Base-by-base conservation (phyloP, 169 alveolate genomes). In the Plasmodium cynomolgi region DNA sequence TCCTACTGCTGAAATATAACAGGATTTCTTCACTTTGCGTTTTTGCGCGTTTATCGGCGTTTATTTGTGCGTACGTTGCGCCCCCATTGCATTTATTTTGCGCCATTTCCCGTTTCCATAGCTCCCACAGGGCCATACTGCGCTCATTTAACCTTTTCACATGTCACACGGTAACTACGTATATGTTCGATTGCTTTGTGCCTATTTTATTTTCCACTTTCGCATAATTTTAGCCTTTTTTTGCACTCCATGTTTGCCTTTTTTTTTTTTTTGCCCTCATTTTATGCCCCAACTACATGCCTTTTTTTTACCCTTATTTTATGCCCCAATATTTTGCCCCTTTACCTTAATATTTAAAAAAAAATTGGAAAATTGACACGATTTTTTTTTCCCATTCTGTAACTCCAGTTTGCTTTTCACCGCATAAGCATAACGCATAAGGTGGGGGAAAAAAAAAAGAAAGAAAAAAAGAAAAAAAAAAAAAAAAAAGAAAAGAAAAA, bases 221-320 rank as follows among this genome's bases (percentile, higher is more conserved):
- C 34, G 47, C 56, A 6, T 17, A 75, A 20, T 75, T 75, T 75
- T 33, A 26, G 37, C 44, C 44, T 75, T 75, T 33, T n/a, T 23
- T 68, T 23, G 9, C 20, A 5, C 58, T 44, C 5, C 11, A 5
- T 44, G 58, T 44, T 44, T 44, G 58, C 11, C 58, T 11, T 44
- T 44, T 68, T 68, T 23, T 68, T 68, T 68, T 68, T 68, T 75
- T 74, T 74, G 33, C 39, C 31, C 41, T 56, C 39, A 26, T 82
- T 81, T 84, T 44, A 72, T 71, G 31, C 17, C 62, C 56, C 58
- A 44, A 23, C 80, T 41, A 29, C 31, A 50, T 41, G 77, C 33
- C 80, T 74, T 54, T 75, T 44, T 84, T 83, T 83, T 31, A 37
- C 31, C 41, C 74, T 68, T 50, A 15, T 81, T 84, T 84, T 84